Evolutionary conservation across 805 yeast genomes (phyloP), one percentile per base, ranked within the genome.

Genomic region (Myxozyma monticola): DNA sequence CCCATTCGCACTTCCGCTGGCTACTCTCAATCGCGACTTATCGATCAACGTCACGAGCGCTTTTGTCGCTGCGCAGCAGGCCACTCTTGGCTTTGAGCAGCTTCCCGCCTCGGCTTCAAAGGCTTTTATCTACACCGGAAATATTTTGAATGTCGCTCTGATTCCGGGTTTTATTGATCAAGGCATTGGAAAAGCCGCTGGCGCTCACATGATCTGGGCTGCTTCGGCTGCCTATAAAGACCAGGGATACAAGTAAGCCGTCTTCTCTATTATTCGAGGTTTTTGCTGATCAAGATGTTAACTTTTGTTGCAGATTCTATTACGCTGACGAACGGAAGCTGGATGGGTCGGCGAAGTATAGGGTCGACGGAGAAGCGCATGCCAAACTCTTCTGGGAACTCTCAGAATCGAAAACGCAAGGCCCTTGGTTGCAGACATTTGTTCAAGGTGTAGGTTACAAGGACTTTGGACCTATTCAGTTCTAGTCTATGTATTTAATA

Each of bases 91-190:
- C 6, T 42, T 42, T 33, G 38, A 24, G 2, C 28, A 42, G 38
- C 45, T 42, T 22, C 39, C 45, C 33, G 30, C 9, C 17, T 31
- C 37, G 8, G 37, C 45, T 18, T 18, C 37, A 21, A 42, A 12
- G 30, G 33, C 45, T n/a, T 42, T 42, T 18, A 42, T 42, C 21
- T 31, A 33, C 31, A 42, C 45, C n/a, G 45, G 45, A 18, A 42
- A 42, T 41, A 41, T 41, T 14, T 20, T 29, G 26, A 41, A 41
- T 29, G 26, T 29, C 29, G 2, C 29, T 41, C 14, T 21, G 15
- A 15, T 41, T n/a, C 44, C 44, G 15, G 7, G 17, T n/a, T 29
- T 41, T 3, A 20, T 41, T n/a, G 36, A 41, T 36, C 26, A 10
- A 28, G 44, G 44, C 1, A 24, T 41, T 18, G 44, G 44, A 14